Base-by-base conservation (phyloP, 2,329 filamentous ascomycete species). In the Colletotrichum salicis region DNA sequence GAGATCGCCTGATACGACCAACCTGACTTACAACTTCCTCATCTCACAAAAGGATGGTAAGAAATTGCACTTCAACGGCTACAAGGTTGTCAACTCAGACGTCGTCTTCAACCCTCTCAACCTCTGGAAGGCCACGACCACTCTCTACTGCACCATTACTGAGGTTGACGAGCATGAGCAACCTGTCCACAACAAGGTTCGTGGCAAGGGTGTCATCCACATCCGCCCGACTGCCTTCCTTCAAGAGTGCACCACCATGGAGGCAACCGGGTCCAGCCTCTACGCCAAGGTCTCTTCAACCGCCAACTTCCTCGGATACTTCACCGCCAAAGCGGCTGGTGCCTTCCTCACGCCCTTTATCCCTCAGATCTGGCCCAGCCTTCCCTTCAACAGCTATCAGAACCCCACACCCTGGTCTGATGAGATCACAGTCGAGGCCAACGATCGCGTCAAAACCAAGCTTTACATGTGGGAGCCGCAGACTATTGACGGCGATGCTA, bases 11-110 rank as follows among this genome's bases (percentile, higher is more conserved):
- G 89, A 89, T 24, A 90, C 88, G 5, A 84, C 83, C 51, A 91
- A 89, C 73, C 79, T 92, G n/a, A 86, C 86, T 0, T 92, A 92
- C 76, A 86, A 90, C 76, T 89, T 91, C 71, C 86, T 88, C 84
- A 82, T 82, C 27, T 87, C 87, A 5, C 82, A 86, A 5, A 81
- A 88, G 70, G 88, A 88, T 71, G 88, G 87, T 15, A 80, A 83
- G 57, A 82, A 80, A 56, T 84, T 90, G 57, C 86, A 88, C 71
- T 89, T 93, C 76, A 84, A 90, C 72, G 90, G 89, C 0, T 89
- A 87, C 80, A 92, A 92, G 78, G 83, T 89, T 1, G 85, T 92
- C 55, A 87, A 91, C 78, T 86, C 90, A 6, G 87, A 87, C 0
- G 87, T 89, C 0, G 88, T 89, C 1, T 82, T 92, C 41, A 85